phyloP scores from a whole-genome alignment of 768 basidiomycete species.

The Trametes cinnabarina region DNA sequence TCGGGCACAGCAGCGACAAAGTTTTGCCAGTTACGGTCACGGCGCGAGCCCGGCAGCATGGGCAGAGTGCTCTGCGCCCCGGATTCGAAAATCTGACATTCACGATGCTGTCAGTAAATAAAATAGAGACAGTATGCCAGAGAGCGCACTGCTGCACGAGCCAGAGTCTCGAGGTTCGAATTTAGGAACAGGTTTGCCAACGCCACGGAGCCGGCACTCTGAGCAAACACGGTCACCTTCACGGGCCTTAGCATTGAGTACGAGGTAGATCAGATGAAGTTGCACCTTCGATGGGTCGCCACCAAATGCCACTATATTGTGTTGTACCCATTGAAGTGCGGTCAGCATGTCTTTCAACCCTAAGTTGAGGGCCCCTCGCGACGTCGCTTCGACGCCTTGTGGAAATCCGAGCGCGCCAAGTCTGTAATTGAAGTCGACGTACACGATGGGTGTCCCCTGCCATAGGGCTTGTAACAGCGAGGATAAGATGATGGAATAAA shows the following conservation, averaged over 20 bases:
- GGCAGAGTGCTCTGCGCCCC: conserved; percentile 34
- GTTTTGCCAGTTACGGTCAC: conserved; percentile 37
- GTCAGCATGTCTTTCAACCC: conserved; percentile 82
- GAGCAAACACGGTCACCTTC: conserved; percentile 38
- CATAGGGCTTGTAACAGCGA: background rate
- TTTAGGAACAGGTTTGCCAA: conserved; percentile 32
- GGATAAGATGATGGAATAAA: background rate
- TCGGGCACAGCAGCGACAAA: conserved; percentile 38
- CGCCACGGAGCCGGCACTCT: conserved; percentile 40
- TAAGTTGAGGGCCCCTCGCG: conserved; percentile 42
- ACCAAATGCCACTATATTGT: conserved; percentile 64
- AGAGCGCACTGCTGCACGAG: conserved; percentile 23
- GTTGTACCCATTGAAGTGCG: conserved; percentile 62
- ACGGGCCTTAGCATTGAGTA: too few species aligned
- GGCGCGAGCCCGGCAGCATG: conserved; percentile 31
- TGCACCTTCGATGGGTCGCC: conserved; percentile 48
- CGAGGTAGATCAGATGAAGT: background rate
- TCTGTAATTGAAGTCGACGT: conserved; percentile 51
- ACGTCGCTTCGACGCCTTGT: conserved; percentile 40
- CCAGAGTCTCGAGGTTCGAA: conserved; percentile 24
- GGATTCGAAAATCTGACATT: conserved; percentile 42
- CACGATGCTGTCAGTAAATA: too few species aligned
- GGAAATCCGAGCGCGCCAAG: conserved; percentile 50
- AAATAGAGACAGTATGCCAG: background rate
- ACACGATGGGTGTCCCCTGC: conserved; percentile 34